These are phyloP conservation scores for Coemansia aciculifera DNA, from an alignment of 192 early-diverging fungal species.

Conservation along the genomic window DNA sequence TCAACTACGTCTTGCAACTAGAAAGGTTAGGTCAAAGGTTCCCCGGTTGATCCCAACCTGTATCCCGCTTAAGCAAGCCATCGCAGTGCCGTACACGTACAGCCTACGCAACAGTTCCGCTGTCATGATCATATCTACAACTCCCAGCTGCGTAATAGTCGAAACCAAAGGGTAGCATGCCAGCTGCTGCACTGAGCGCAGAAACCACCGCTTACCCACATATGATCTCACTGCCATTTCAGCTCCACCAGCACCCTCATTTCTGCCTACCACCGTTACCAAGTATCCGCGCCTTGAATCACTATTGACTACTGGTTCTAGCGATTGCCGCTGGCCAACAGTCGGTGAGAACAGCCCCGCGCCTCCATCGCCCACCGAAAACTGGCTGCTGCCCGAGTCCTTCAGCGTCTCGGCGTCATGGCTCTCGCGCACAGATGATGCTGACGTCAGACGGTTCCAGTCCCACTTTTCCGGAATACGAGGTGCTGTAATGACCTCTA, in stretches of 20 bases:
- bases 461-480: slow-evolving; percentile 50
- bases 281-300: slow-evolving; percentile 26
- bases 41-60: too few relatives aligned
- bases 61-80: slow-evolving; percentile 33
- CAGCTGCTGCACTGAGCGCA: slow-evolving; percentile 45
- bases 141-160: slow-evolving; percentile 42
- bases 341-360: neutral
- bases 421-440: slow-evolving; percentile 13
- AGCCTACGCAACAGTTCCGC: slow-evolving; percentile 15
- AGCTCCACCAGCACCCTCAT: slow-evolving; percentile 7
- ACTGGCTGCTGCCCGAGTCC: neutral
- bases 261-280: slow-evolving; percentile 23
- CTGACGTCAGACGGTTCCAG: slow-evolving; percentile 30
- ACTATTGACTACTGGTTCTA: neutral
- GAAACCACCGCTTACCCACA: slow-evolving; percentile 39
- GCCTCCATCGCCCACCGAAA: neutral
- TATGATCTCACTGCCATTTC: slow-evolving; percentile 38
- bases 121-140: slow-evolving; percentile 45
- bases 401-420: slow-evolving; percentile 11
- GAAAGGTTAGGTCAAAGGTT: too few relatives aligned
- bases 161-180: slow-evolving; percentile 46
- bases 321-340: neutral
- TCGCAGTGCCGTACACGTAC: slow-evolving; percentile 39
- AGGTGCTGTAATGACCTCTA: slow-evolving; percentile 28
- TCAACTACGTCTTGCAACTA: too few relatives aligned